These are phyloP conservation scores for Acanthamoeba royreba DNA, from an alignment of 208 protist genomes.

Conservation along the genomic window DNA sequence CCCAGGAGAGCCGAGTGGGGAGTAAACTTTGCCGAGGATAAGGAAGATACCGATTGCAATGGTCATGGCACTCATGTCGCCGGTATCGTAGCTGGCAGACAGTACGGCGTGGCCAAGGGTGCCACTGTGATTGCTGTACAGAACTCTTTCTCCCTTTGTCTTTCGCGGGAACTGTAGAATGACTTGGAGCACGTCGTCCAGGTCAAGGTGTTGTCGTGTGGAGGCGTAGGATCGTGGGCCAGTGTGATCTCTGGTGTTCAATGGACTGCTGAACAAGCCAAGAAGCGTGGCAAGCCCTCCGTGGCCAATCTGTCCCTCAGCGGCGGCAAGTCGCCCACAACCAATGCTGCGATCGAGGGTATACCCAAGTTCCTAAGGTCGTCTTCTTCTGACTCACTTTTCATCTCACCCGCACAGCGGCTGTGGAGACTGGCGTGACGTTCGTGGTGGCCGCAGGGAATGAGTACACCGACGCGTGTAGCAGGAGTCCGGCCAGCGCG, in stretches of 20 bases:
- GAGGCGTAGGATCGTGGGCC: background rate
- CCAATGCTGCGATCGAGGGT: constrained; percentile 19
- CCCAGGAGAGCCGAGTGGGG: background rate
- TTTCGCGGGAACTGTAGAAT: too few relatives aligned
- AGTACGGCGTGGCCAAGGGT: background rate
- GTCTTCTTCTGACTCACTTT: too few relatives aligned
- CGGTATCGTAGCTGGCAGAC: background rate
- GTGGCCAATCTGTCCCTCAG: constrained; percentile 43
- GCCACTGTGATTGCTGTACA: background rate
- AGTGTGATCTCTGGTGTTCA: constrained; percentile 44
- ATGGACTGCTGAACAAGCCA: constrained; percentile 23
- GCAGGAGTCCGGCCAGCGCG: background rate
- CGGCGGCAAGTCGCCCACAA: constrained; percentile 7
- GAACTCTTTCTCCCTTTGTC: too few relatives aligned
- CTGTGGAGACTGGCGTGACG: background rate
- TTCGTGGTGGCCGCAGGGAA: constrained; percentile 51
- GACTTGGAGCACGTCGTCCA: too few relatives aligned
- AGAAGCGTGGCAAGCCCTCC: too few relatives aligned
- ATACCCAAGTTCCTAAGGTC: too few relatives aligned
- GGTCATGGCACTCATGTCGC: constrained; percentile 51
- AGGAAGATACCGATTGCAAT: background rate
- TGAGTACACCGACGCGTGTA: background rate
- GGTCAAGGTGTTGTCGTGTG: constrained; percentile 25
- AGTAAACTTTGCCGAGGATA: background rate
- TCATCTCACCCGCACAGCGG: too few relatives aligned